Percentiles rank a stretch among this genome's conserved stretches.
phyloP scores from a whole-genome alignment of 768 basidiomycete genomes.

The Boletus huronensis region DNA sequence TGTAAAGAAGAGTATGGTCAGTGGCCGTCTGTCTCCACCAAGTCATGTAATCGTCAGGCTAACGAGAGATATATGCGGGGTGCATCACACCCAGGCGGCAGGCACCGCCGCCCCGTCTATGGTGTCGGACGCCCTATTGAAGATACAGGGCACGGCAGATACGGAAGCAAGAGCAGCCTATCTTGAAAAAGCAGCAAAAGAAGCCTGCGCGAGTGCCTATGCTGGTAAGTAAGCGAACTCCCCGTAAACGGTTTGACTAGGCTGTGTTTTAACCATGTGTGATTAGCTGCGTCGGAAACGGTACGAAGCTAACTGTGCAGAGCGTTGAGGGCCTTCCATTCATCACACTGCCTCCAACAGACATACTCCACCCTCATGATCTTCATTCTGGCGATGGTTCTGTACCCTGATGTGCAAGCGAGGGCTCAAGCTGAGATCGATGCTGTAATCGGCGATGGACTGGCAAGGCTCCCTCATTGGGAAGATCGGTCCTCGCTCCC shows the following conservation, averaged over 20 bases:
- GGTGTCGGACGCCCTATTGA: conserved; percentile 22
- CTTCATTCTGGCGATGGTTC: conserved; percentile 26
- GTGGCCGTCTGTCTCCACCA: background rate
- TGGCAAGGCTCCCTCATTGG: conserved; percentile 20
- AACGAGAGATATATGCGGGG: background rate
- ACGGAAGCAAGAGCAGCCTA: conserved; percentile 6
- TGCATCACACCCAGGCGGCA: conserved; percentile 8
- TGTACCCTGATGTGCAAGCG: conserved; percentile 25
- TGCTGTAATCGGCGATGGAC: conserved; percentile 13
- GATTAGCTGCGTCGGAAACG: conserved; percentile 22
- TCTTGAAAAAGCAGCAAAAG: conserved; percentile 22
- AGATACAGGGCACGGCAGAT: conserved; percentile 4
- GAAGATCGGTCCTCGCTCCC: conserved; percentile 20
- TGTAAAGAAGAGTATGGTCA: conserved; percentile 21
- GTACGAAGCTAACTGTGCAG: conserved; percentile 10
- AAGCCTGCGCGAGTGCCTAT: conserved; percentile 23
- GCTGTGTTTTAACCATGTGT: conserved; percentile 8
- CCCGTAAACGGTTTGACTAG: background rate
- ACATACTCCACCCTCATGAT: conserved; percentile 16
- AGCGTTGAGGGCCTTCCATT: background rate
- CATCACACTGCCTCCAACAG: conserved; percentile 11
- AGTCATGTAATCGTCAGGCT: background rate
- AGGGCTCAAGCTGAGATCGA: conserved; percentile 19
- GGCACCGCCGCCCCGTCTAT: conserved; percentile 22
- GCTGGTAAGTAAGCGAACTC: conserved; percentile 10